Percentiles rank a stretch among this genome's conserved stretches.
These are phyloP conservation scores for Metschnikowia chrysomelidarum DNA, from an alignment of 805 yeast genomes.

Conservation along the genomic window DNA sequence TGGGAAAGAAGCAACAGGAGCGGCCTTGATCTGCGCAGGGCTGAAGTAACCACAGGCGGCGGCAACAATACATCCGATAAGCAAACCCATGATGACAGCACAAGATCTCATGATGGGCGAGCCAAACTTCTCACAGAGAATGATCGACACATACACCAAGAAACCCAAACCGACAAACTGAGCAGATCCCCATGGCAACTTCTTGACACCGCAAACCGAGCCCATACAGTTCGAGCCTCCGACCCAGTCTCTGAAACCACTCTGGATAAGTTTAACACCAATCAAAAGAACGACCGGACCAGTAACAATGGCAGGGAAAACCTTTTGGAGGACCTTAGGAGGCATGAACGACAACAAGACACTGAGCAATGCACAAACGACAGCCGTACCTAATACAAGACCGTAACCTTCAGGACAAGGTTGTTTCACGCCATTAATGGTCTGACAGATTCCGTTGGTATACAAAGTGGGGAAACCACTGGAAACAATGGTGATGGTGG, in stretches of 20 bases:
- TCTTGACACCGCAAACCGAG: constrained; percentile 12
- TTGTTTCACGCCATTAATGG: constrained; percentile 59
- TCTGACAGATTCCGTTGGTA: constrained; percentile 59
- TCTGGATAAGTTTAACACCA: constrained; percentile 64
- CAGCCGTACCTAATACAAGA: constrained; percentile 75
- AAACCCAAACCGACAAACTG: constrained; percentile 85
- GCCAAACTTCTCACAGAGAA: constrained; percentile 81
- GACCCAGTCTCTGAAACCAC: constrained; percentile 82
- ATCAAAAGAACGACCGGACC: constrained; percentile 90
- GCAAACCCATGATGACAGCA: constrained; percentile 82
- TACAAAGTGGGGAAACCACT: constrained; percentile 84
- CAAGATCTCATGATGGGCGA: constrained; percentile 94
- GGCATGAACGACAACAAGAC: constrained; percentile 75
- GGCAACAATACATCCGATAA: constrained; percentile 89
- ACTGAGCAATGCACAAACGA: constrained; percentile 73
- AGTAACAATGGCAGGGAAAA: constrained; percentile 88
- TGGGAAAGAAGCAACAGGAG: constrained; percentile 80
- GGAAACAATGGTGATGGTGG: constrained; percentile 77
- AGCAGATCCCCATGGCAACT: constrained; percentile 79
- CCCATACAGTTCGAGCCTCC: constrained; percentile 77
- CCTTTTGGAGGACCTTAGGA: constrained; percentile 60
- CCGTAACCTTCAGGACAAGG: constrained; percentile 94
- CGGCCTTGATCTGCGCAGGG: constrained; percentile 52
- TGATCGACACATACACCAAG: constrained; percentile 70
- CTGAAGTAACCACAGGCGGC: constrained; percentile 86